Percentiles rank a stretch among this genome's conserved stretches.
These are phyloP conservation scores for Annulohypoxylon truncatum DNA, from an alignment of 2,329 filamentous ascomycete species.

Conservation along the genomic window DNA sequence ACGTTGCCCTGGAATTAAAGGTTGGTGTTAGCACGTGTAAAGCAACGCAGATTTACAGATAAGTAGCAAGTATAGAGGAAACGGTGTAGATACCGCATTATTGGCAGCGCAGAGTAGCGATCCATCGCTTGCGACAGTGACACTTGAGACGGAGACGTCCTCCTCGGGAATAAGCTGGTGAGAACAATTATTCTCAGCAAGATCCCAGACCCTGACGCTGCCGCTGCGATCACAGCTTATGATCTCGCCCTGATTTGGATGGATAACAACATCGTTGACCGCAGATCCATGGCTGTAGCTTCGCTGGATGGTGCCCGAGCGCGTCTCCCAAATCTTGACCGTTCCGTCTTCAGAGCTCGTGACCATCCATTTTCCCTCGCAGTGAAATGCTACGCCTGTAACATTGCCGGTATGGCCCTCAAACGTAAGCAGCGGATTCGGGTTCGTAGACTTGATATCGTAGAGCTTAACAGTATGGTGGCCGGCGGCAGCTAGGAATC, in stretches of 20 bases:
- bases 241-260: slow-evolving; percentile 97
- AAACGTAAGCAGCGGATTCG: slow-evolving; percentile 90
- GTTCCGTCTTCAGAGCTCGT: slow-evolving; percentile 97
- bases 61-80: neutral
- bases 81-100: slow-evolving; percentile 72
- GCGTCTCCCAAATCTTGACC: slow-evolving; percentile 96
- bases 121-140: slow-evolving; percentile 95
- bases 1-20: slow-evolving; percentile 79
- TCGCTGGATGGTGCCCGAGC: slow-evolving; percentile 85
- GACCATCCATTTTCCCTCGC: slow-evolving; percentile 99
- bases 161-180: slow-evolving; percentile 97
- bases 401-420: slow-evolving; percentile 97
- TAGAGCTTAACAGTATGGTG: slow-evolving; percentile 94
- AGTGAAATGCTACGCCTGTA: slow-evolving; percentile 97
- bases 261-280: slow-evolving; percentile 98
- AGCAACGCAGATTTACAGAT: neutral
- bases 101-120: slow-evolving; percentile 93
- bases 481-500: slow-evolving; percentile 85
- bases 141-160: slow-evolving; percentile 91
- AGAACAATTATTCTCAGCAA: slow-evolving; percentile 96
- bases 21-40: neutral
- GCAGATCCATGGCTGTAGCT: slow-evolving; percentile 91
- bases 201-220: slow-evolving; percentile 94
- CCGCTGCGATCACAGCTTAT: slow-evolving; percentile 95
- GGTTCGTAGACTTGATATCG: slow-evolving; percentile 98